Conservation (phyloP, 169 alveolate species). For the Plasmodium yoelii region DNA sequence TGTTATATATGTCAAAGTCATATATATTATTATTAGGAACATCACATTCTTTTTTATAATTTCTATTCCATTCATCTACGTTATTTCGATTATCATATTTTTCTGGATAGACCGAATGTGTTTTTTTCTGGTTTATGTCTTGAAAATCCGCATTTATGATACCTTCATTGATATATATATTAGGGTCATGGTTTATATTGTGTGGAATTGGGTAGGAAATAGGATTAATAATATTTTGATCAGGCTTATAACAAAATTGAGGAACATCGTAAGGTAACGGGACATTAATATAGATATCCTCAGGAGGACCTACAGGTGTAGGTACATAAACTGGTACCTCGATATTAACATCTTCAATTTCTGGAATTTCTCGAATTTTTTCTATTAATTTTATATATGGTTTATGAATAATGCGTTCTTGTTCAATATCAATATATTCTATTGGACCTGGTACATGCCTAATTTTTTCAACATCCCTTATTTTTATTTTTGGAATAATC, state of each 20-base stretch:
- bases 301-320: conserved; percentile 74
- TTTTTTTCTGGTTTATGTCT: conserved; percentile 4
- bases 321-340: conserved; percentile 77
- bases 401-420: conserved; percentile 74
- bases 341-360: conserved; percentile 73
- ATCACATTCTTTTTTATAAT: conserved; percentile 14
- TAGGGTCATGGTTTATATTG: conserved; percentile 4
- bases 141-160: not conserved
- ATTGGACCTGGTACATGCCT: conserved; percentile 81
- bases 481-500: conserved; percentile 77
- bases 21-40: conserved; percentile 2
- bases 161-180: conserved; percentile 18
- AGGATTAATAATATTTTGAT: conserved; percentile 10
- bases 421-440: conserved; percentile 77
- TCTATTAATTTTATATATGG: conserved; percentile 70
- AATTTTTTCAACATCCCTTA: conserved; percentile 78
- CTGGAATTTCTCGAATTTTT: conserved; percentile 78
- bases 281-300: conserved; percentile 44
- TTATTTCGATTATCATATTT: conserved; percentile 1
- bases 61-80: too few species aligned
- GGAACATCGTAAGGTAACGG: conserved; percentile 75
- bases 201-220: conserved; percentile 5
- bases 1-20: not conserved
- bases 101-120: not conserved
- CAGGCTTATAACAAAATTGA: conserved; percentile 64